These are phyloP conservation scores for Cenchrus americanus DNA, from an alignment of 176 grass and related monocot species.

Conservation along the genomic window DNA sequence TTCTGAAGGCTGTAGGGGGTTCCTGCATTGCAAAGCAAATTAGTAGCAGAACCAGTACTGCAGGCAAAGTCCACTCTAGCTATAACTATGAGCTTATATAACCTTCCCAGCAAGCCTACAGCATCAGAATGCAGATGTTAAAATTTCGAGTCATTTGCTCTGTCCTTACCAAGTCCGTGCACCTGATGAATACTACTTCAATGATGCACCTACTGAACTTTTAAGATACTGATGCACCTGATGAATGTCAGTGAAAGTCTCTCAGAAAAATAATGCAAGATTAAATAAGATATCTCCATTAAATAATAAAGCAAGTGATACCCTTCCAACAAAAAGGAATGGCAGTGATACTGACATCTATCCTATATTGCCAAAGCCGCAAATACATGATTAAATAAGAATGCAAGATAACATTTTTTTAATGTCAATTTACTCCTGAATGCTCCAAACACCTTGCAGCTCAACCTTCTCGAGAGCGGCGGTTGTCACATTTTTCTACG, in stretches of 20 bases:
- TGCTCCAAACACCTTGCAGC: conserved; percentile 52
- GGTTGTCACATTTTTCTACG: conserved; percentile 57
- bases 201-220: not conserved
- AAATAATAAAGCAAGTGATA: too few relatives aligned
- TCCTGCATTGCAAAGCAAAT: conserved; percentile 6
- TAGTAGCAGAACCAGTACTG: not conserved
- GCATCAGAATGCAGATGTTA: not conserved
- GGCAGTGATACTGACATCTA: not conserved
- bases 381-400: not conserved
- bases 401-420: not conserved
- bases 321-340: not conserved
- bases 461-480: conserved; percentile 63
- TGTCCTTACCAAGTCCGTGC: conserved; percentile 16
- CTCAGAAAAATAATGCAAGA: too few relatives aligned
- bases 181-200: not conserved
- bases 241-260: not conserved
- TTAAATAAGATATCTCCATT: too few relatives aligned
- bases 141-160: not conserved
- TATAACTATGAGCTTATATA: not conserved
- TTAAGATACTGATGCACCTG: not conserved
- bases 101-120: not conserved
- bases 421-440: conserved; percentile 27
- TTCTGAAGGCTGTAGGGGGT: not conserved
- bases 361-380: not conserved
- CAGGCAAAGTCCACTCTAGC: too few relatives aligned